Conservation (phyloP, 2,329 filamentous ascomycete species). For the Metarhizium album region DNA sequence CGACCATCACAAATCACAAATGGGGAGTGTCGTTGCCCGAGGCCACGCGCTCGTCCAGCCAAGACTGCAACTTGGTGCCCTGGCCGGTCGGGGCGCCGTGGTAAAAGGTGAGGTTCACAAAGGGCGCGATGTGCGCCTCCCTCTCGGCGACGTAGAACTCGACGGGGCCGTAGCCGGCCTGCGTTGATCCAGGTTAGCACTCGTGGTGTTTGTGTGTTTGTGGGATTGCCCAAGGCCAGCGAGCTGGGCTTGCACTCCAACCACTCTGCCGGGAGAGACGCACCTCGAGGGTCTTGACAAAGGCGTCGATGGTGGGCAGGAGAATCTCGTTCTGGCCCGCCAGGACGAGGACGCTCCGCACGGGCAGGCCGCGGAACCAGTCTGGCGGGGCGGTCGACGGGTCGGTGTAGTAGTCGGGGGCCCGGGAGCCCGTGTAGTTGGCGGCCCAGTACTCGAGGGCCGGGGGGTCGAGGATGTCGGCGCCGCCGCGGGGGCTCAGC, state of each 20-base stretch:
- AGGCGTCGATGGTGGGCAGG: constrained; percentile 8
- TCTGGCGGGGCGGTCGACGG: constrained; percentile 8
- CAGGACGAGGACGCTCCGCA: constrained; percentile 8
- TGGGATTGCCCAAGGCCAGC: too few relatives aligned
- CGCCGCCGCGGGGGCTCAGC: constrained; percentile 6
- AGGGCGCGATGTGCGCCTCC: constrained; percentile 12
- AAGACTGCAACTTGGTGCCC: constrained; percentile 11
- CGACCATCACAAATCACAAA: neutral
- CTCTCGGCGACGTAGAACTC: constrained; percentile 10
- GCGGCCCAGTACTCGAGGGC: constrained; percentile 4
- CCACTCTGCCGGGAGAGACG: too few relatives aligned
- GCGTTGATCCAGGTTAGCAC: too few relatives aligned
- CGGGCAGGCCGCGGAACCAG: constrained; percentile 11
- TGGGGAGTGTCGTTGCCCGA: neutral
- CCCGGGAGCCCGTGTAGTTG: constrained; percentile 7
- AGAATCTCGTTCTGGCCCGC: constrained; percentile 11
- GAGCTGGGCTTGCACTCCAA: too few relatives aligned
- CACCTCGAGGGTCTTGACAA: constrained; percentile 11
- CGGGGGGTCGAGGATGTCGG: constrained; percentile 7
- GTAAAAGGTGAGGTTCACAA: constrained; percentile 10
- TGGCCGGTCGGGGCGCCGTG: constrained; percentile 10
- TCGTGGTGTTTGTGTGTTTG: too few relatives aligned
- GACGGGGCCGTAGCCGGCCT: constrained; percentile 7
- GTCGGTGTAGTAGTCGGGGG: constrained; percentile 11
- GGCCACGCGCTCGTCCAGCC: constrained; percentile 7